Evolutionary conservation across 192 early-diverging fungal species (phyloP).

Genomic region (Fimicolochytrium jonesii): DNA sequence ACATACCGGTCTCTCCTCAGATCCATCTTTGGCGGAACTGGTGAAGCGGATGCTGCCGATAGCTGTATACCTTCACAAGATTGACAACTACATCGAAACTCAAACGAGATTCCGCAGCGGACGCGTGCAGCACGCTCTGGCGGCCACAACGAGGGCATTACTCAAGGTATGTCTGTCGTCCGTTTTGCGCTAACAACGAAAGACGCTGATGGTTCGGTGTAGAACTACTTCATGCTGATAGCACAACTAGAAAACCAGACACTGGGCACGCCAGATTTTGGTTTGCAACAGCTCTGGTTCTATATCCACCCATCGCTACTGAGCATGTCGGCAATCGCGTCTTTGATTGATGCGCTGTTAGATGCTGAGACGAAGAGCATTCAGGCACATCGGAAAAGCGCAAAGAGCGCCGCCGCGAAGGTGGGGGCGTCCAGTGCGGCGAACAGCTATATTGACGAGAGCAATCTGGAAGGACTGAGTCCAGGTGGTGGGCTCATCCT

Average conservation of each 20-base stretch:
- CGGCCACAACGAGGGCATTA: constrained; percentile 70
- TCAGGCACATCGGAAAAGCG: too few relatives aligned
- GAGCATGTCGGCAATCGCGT: constrained; percentile 50
- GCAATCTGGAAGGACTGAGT: background rate
- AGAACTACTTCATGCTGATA: constrained; percentile 81
- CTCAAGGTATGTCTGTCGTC: constrained; percentile 55
- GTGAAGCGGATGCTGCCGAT: constrained; percentile 75
- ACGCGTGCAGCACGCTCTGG: constrained; percentile 84
- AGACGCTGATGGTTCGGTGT: too few relatives aligned
- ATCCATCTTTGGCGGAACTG: constrained; percentile 58
- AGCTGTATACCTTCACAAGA: constrained; percentile 66
- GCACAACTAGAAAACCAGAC: constrained; percentile 87
- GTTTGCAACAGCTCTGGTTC: constrained; percentile 89
- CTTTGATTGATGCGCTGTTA: constrained; percentile 45
- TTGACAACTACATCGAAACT: constrained; percentile 72
- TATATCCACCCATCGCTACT: constrained; percentile 75
- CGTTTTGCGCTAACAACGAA: constrained; percentile 14
- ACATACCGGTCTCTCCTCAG: too few relatives aligned
- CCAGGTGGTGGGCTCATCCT: constrained; percentile 77
- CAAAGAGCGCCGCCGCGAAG: too few relatives aligned
- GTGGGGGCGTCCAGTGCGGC: too few relatives aligned
- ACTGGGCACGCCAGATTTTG: constrained; percentile 64
- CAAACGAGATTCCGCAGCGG: constrained; percentile 78
- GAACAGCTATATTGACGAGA: background rate
- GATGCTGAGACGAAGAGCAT: too few relatives aligned